Base-by-base conservation (phyloP, 2,329 filamentous ascomycete species). In the Bertia moriformis region DNA sequence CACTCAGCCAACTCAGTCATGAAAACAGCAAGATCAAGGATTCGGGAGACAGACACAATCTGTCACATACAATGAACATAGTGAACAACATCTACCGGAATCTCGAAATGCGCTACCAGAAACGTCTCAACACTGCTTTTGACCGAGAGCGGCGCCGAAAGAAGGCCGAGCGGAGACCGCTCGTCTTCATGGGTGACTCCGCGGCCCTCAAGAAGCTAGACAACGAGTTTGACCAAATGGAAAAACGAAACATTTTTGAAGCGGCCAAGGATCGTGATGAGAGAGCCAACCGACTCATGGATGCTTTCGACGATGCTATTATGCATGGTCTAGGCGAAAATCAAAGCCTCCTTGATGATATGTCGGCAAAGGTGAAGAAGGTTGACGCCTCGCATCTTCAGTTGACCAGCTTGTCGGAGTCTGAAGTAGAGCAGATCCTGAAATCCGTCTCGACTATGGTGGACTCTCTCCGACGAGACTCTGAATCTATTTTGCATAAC, bases 111-210 rank as follows among this genome's bases (percentile, higher is more conserved):
- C 59, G 65, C 2, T 63, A 71, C 44, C 62, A 62, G 14, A 64
- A 65, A 42, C 58, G 67, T 12, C 59, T 65, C 2, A 58, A 64
- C 19, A 61, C 66, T 24, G 60, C 68, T 17, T n/a, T 29, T 10
- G 24, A 29, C 4, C 63, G 68, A 30, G 69, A 73, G 47, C 62
- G 61, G 36, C 58, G 67, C 14, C 64, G 69, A 39, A 73, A 72
- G 52, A 66, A 62, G 46, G 66, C 69, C 0, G 67, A 73, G 44
- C 57, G 66, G 38, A 62, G 63, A 41, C 67, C 63, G 17, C 59
- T 64, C 20, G 67, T 69, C 18, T 63, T 67, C 39, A 58, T 63
- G 36, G 68, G 68, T 17, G 64, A 73, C 45, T 65, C 66, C 15
- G 49, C 55, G 3, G 62, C 62, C 33, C 58, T 73, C 45, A 71